Percentiles rank a stretch among this genome's conserved stretches.
phyloP scores from a whole-genome alignment of 352 stramenopile species.

The Phytopythium sindhum region DNA sequence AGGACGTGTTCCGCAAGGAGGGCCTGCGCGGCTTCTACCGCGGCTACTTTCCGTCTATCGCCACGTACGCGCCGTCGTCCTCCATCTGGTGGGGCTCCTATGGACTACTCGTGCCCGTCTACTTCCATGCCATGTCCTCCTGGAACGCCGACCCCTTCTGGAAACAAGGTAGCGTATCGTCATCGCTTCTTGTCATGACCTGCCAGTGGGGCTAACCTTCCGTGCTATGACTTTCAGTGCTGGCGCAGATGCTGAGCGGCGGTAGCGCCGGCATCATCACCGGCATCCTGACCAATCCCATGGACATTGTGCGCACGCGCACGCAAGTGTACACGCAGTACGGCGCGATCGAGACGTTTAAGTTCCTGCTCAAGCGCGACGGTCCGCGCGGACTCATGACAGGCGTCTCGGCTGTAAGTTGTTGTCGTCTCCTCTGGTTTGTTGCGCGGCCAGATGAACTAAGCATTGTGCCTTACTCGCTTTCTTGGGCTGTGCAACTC shows the following conservation, averaged over 20 bases:
- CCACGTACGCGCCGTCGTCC: slow-evolving; percentile 83
- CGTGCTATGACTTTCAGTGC: slow-evolving; percentile 25
- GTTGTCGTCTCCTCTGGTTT: not conserved
- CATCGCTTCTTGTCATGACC: too few species aligned
- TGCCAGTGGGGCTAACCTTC: not conserved
- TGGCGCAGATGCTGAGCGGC: slow-evolving; percentile 74
- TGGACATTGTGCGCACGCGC: slow-evolving; percentile 87
- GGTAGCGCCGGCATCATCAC: slow-evolving; percentile 77
- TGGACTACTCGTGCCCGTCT: slow-evolving; percentile 71
- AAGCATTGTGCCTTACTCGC: not conserved
- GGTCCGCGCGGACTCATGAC: slow-evolving; percentile 77
- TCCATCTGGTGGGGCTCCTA: slow-evolving; percentile 89
- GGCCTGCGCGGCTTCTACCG: slow-evolving; percentile 79
- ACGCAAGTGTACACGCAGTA: slow-evolving; percentile 86
- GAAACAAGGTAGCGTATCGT: slow-evolving; percentile 60
- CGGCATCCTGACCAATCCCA: slow-evolving; percentile 79
- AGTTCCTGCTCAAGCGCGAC: slow-evolving; percentile 80
- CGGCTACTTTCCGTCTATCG: slow-evolving; percentile 82
- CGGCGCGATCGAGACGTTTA: slow-evolving; percentile 74
- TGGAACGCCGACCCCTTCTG: slow-evolving; percentile 65
- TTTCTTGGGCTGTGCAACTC: not conserved
- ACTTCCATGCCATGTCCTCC: slow-evolving; percentile 57
- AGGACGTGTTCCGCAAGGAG: slow-evolving; percentile 58
- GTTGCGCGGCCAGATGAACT: not conserved
- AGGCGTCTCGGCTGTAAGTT: slow-evolving; percentile 69